A percentile compares a stretch with the other conserved stretches of the same genome.
These are phyloP conservation scores for Musa balbisiana DNA, from an alignment of 202 grass and related monocot species.

Conservation along the genomic window DNA sequence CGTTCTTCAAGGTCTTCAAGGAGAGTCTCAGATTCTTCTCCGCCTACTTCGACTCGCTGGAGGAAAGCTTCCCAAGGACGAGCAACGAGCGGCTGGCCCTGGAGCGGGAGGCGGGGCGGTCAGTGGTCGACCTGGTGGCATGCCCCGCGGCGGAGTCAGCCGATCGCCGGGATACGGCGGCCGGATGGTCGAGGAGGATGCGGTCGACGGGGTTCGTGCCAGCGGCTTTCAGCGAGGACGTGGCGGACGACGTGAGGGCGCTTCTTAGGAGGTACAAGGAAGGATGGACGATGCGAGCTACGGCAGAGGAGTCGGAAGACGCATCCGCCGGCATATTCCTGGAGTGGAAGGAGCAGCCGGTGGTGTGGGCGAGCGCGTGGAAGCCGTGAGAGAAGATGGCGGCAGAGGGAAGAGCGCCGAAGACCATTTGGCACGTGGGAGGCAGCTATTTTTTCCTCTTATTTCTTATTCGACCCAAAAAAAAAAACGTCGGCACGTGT, in stretches of 20 bases:
- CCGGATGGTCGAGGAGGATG: conserved; percentile 56
- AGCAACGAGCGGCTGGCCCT: conserved; percentile 88
- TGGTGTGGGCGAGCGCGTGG: conserved; percentile 97
- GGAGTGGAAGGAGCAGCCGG: conserved; percentile 88
- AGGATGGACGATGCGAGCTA: conserved; percentile 80
- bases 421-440: conserved; percentile 21
- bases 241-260: conserved; percentile 73
- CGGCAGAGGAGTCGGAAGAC: conserved; percentile 28
- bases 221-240: conserved; percentile 89
- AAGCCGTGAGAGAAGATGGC: conserved; percentile 45
- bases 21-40: conserved; percentile 86
- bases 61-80: conserved; percentile 77
- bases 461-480: neutral
- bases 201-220: conserved; percentile 52
- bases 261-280: conserved; percentile 80
- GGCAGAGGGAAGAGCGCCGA: conserved; percentile 5
- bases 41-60: conserved; percentile 83
- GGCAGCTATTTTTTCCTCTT: neutral
- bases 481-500: neutral
- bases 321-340: conserved; percentile 51
- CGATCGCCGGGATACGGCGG: conserved; percentile 72
- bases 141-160: conserved; percentile 62
- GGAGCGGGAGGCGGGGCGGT: conserved; percentile 68
- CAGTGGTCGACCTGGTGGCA: conserved; percentile 72
- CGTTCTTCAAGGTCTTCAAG: conserved; percentile 75